phyloP scores from a whole-genome alignment of 176 grass and related monocot species.

The Cymbopogon citratus region DNA sequence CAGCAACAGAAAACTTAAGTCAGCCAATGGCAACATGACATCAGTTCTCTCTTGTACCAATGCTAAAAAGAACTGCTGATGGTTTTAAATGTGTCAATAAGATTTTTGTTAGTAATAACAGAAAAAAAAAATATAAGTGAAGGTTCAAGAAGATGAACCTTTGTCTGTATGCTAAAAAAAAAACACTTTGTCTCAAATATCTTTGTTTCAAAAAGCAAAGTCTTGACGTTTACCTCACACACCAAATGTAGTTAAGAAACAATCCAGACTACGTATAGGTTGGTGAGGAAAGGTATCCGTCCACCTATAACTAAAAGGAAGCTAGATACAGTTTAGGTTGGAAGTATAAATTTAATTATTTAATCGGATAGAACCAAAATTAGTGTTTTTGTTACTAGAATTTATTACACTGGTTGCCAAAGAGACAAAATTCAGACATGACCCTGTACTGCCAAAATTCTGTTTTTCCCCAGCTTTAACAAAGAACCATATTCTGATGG shows the following conservation, averaged over 20 bases:
- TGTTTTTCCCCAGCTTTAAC: not conserved
- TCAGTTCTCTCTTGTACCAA: not conserved
- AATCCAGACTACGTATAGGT: constrained; percentile 1
- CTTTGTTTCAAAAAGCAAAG: constrained; percentile 26
- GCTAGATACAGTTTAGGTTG: not conserved
- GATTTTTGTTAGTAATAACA: not conserved
- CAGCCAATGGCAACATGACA: not conserved
- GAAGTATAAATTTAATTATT: not conserved
- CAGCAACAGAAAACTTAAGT: constrained; percentile 10
- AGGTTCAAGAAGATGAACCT: constrained; percentile 3
- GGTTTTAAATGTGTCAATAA: not conserved
- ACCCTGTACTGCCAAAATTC: not conserved
- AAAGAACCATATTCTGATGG: not conserved
- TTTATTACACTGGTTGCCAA: not conserved
- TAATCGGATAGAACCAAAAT: constrained; percentile 1
- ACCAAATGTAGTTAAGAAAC: constrained; percentile 18
- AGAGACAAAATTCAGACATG: not conserved
- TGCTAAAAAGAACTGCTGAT: not conserved
- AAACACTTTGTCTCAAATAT: constrained; percentile 25
- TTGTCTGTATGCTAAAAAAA: too few species aligned
- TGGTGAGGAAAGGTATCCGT: constrained; percentile 1
- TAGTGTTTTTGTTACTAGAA: too few species aligned
- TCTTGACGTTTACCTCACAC: not conserved
- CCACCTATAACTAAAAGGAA: constrained; percentile 6
- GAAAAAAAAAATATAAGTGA: not conserved